Evolutionary conservation across 2,329 filamentous ascomycete species (phyloP), one percentile per base, ranked within the genome.

Genomic region (Fusarium sp.): DNA sequence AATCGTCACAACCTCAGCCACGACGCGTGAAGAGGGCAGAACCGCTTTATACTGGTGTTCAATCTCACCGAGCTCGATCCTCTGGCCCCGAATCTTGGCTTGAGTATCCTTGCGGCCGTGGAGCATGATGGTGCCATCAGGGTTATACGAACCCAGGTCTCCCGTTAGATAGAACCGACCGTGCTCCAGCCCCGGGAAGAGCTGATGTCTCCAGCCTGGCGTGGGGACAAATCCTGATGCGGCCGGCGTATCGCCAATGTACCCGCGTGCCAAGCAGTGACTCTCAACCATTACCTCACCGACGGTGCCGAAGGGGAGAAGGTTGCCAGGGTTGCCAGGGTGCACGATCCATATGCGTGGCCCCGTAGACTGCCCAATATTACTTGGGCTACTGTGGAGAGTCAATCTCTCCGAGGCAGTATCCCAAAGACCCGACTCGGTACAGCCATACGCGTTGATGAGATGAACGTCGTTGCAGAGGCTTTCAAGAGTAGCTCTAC

Each of bases 201-300:
- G 43, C 31, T 26, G 13, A 35, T 28, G 19, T 24, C 43, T 35
- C 43, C 43, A 46, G 22, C 26, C 12, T 4, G 43, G 43, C 19
- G 15, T 46, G 12, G 43, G 29, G 29, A 46, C 22, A 19, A 36
- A 46, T 3, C 43, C 43, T 11, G 43, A 46, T 31, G 36, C 47
- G 39, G 22, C 42, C 31, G 35, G 44, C 41, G 29, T 39, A 35
- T 45, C 28, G 40, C 56, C 51, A 11, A 59, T 47, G 36, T 59
- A 59, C 6, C 56, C 51, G 2, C 46, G 35, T 5, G 56, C 56
- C 24, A 56, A 35, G 25, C 51, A 49, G 41, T 55, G 47, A 22
- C 56, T 58, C 35, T 59, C 56, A 42, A 59, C 41, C 51, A 59
- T 44, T 9, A 59, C 45, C 45, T 59, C 56, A 26, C 56, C 56